Evolutionary conservation across 768 basidiomycete species (phyloP).

Genomic region (Coprinellus micaceus): DNA sequence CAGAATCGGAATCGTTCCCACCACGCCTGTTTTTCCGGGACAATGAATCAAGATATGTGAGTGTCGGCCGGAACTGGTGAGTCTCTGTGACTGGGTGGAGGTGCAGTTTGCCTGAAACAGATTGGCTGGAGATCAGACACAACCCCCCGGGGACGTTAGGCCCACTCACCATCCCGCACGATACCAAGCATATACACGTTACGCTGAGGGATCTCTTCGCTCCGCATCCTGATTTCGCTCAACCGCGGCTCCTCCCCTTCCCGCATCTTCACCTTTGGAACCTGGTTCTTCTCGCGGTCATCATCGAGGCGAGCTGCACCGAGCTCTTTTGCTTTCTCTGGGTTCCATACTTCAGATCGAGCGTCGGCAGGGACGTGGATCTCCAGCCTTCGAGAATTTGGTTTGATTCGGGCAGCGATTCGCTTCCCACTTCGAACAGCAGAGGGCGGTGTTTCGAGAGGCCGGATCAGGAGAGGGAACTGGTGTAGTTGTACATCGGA

Average conservation of each 20-base stretch:
- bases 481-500: slow-evolving; percentile 77
- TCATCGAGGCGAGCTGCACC: slow-evolving; percentile 67
- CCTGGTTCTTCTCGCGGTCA: slow-evolving; percentile 76
- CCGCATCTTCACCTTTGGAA: slow-evolving; percentile 39
- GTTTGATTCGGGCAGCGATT: slow-evolving; percentile 71
- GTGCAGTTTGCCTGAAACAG: slow-evolving; percentile 57
- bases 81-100: slow-evolving; percentile 75
- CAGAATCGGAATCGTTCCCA: slow-evolving; percentile 68
- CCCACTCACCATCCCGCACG: slow-evolving; percentile 58
- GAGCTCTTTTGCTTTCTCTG: slow-evolving; percentile 61
- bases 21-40: slow-evolving; percentile 59
- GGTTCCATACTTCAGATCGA: slow-evolving; percentile 77
- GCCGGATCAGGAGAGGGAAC: slow-evolving; percentile 71
- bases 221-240: slow-evolving; percentile 65
- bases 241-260: slow-evolving; percentile 58
- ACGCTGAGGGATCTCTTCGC: slow-evolving; percentile 64
- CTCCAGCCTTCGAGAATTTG: slow-evolving; percentile 58
- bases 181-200: slow-evolving; percentile 75
- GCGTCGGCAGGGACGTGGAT: slow-evolving; percentile 81
- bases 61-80: slow-evolving; percentile 78
- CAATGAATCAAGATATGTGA: slow-evolving; percentile 75
- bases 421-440: slow-evolving; percentile 70
- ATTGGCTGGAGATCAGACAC: slow-evolving; percentile 13
- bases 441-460: slow-evolving; percentile 74
- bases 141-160: background rate